phyloP scores from a whole-genome alignment of 2,329 filamentous ascomycete genomes.

The Leptoxyphium fumago region DNA sequence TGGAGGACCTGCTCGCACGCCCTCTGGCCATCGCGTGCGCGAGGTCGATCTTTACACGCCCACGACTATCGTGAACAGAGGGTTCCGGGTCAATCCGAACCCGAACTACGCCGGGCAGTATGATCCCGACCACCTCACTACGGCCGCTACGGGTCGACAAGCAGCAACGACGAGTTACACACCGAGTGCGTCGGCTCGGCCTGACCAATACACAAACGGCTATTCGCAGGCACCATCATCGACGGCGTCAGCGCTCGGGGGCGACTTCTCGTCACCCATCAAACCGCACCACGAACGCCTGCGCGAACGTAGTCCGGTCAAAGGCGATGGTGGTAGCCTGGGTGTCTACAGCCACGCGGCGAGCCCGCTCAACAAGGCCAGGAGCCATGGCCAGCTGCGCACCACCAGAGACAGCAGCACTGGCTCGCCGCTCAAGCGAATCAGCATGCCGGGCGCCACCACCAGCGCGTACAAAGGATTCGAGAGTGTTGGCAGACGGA shows the following conservation, averaged over 20 bases:
- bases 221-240: background rate
- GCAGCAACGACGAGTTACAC: slow-evolving; percentile 1
- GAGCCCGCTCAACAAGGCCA: slow-evolving; percentile 52
- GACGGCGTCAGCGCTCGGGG: slow-evolving; percentile 4
- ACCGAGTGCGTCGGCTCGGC: background rate
- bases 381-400: background rate
- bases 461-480: background rate
- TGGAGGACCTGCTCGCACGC: slow-evolving; percentile 14
- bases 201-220: slow-evolving; percentile 5
- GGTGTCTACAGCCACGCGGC: slow-evolving; percentile 67
- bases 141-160: slow-evolving; percentile 10
- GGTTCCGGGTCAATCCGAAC: slow-evolving; percentile 72
- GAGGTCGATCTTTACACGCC: slow-evolving; percentile 50
- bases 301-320: slow-evolving; percentile 36
- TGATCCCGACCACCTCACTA: slow-evolving; percentile 43
- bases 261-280: slow-evolving; percentile 32
- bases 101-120: slow-evolving; percentile 56
- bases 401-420: background rate
- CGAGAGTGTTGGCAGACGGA: background rate
- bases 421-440: background rate
- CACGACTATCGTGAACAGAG: slow-evolving; percentile 51
- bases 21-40: slow-evolving; percentile 15
- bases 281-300: slow-evolving; percentile 28
- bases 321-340: slow-evolving; percentile 58
- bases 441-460: background rate